Percentiles rank a stretch among this genome's conserved stretches.
Evolutionary conservation across 331 rosid species (phyloP).

Genomic region (Phaseolus coccineus): DNA sequence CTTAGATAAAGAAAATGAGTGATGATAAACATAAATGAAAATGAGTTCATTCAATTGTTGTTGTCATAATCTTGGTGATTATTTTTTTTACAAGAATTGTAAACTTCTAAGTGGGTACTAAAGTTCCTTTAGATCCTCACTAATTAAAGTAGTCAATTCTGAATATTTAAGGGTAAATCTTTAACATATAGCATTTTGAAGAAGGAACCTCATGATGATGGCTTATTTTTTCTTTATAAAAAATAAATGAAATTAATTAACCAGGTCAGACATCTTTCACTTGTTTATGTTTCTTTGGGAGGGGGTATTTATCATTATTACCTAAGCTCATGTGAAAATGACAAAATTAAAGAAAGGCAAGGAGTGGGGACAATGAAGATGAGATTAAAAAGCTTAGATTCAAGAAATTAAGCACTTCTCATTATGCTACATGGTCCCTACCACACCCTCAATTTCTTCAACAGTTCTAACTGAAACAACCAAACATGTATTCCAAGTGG

Average conservation of each 20-base stretch:
- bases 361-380: constrained; percentile 33
- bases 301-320: constrained; percentile 37
- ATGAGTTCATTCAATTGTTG: background rate
- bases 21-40: constrained; percentile 12
- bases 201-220: constrained; percentile 27
- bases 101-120: background rate
- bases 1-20: background rate
- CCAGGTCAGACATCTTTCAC: background rate
- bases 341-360: constrained; percentile 45
- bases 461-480: constrained; percentile 43
- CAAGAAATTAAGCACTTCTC: constrained; percentile 21
- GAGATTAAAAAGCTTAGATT: constrained; percentile 21
- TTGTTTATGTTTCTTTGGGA: constrained; percentile 27
- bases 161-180: background rate
- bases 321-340: constrained; percentile 44
- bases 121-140: background rate
- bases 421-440: constrained; percentile 52
- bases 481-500: constrained; percentile 44
- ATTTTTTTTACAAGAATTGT: background rate
- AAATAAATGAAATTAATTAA: background rate
- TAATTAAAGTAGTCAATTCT: constrained; percentile 17
- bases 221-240: background rate
- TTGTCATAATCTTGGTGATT: background rate
- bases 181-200: background rate
- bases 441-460: constrained; percentile 37